These are phyloP conservation scores for Vanilla planifolia DNA, from an alignment of 106 monocot species.

Conservation along the genomic window DNA sequence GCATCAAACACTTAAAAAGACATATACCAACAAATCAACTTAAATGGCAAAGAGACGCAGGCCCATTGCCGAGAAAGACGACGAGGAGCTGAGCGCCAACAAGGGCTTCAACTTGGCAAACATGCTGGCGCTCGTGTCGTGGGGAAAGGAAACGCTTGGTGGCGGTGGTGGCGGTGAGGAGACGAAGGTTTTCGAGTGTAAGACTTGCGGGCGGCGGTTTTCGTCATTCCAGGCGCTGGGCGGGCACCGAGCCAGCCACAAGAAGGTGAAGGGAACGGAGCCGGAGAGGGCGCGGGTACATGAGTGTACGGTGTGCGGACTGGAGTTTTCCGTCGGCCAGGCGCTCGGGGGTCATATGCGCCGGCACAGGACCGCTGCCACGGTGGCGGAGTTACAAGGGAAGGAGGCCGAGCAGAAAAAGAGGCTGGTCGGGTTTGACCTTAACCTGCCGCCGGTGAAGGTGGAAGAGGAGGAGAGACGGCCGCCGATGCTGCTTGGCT, in stretches of 20 bases:
- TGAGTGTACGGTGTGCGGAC: conserved; percentile 4
- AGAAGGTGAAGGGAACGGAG: not conserved
- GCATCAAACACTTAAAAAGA: no score
- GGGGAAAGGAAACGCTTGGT: not conserved
- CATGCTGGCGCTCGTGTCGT: conserved; percentile 1
- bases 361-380: not conserved
- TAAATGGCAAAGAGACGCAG: no score
- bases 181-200: conserved; percentile 43
- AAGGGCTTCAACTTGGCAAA: not conserved
- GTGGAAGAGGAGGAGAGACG: conserved; percentile 3
- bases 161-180: not conserved
- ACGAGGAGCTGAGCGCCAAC: no score
- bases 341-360: conserved; percentile 7
- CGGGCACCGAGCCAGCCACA: conserved; percentile 10
- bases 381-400: not conserved
- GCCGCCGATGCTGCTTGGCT: conserved; percentile 2
- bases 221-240: conserved; percentile 47
- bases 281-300: not conserved
- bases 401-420: no score
- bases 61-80: no score
- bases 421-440: not conserved
- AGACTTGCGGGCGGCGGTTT: conserved; percentile 60
- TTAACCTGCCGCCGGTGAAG: conserved; percentile 7
- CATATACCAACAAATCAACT: no score
- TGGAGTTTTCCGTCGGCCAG: conserved; percentile 4